A percentile compares a stretch with the other conserved stretches of the same genome.
These are phyloP conservation scores for Flaveria bidentis DNA, from an alignment of 129 eudicot species.

Conservation along the genomic window DNA sequence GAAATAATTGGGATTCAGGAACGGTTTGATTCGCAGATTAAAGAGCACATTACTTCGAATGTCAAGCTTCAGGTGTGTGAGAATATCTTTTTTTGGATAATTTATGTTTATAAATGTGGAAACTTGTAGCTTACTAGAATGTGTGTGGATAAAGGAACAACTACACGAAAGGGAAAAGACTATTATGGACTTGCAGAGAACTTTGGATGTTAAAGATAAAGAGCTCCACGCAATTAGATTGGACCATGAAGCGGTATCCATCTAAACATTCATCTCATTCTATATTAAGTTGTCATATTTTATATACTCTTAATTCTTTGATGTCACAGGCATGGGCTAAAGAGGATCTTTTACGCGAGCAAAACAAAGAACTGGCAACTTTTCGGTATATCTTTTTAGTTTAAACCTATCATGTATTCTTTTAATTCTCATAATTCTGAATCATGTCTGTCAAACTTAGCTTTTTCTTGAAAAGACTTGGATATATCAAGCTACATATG, in stretches of 20 bases:
- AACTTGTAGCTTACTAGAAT: neutral
- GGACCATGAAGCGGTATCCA: constrained; percentile 66
- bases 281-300: neutral
- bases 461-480: neutral
- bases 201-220: constrained; percentile 65
- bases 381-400: constrained; percentile 41
- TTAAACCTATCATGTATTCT: neutral
- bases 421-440: neutral
- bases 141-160: constrained; percentile 51
- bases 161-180: constrained; percentile 63
- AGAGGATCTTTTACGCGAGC: constrained; percentile 82
- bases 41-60: constrained; percentile 65
- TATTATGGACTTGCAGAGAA: constrained; percentile 63
- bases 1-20: constrained; percentile 70
- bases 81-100: neutral
- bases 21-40: constrained; percentile 68
- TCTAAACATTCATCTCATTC: neutral
- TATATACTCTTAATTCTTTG: neutral
- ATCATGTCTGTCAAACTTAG: neutral
- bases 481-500: neutral
- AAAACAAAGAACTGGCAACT: constrained; percentile 66
- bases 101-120: neutral
- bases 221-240: constrained; percentile 75
- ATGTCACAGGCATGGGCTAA: constrained; percentile 81
- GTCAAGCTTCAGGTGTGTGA: constrained; percentile 69